Conservation (phyloP, 306 rosid species). For the Oxytropis ochrocephala region DNA sequence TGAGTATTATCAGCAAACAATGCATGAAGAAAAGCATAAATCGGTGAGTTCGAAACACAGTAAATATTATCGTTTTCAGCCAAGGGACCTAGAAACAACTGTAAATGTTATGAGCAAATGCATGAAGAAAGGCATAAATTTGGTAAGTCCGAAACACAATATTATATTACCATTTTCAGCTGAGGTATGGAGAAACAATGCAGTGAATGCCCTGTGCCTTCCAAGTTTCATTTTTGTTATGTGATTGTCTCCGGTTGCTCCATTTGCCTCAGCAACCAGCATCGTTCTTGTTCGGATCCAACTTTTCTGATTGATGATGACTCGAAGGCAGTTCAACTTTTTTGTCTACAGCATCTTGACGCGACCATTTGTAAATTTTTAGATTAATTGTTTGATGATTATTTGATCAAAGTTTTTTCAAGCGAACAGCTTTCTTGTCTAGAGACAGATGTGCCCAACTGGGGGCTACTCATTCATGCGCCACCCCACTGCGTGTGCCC, state of each 20-base stretch:
- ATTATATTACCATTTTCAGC: slow-evolving; percentile 12
- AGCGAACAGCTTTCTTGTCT: neutral
- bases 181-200: neutral
- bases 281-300: too few species aligned
- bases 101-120: slow-evolving; percentile 33
- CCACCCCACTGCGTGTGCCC: too few species aligned
- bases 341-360: slow-evolving; percentile 3
- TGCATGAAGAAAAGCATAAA: too few species aligned
- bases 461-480: neutral
- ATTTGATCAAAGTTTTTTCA: neutral
- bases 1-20: neutral
- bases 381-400: slow-evolving; percentile 21
- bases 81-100: too few species aligned
- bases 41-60: too few species aligned
- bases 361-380: slow-evolving; percentile 39
- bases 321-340: slow-evolving; percentile 18
- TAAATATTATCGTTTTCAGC: too few species aligned
- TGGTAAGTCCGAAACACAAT: slow-evolving; percentile 44
- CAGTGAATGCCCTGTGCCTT: neutral
- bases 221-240: neutral
- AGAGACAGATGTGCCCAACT: neutral
- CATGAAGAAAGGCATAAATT: slow-evolving; percentile 70
- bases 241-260: neutral
- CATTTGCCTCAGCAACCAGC: slow-evolving; percentile 10
- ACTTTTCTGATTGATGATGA: neutral